Evolutionary conservation across 1,139 yeast genomes (phyloP).

Genomic region (Debaryomyces singareniensis): DNA sequence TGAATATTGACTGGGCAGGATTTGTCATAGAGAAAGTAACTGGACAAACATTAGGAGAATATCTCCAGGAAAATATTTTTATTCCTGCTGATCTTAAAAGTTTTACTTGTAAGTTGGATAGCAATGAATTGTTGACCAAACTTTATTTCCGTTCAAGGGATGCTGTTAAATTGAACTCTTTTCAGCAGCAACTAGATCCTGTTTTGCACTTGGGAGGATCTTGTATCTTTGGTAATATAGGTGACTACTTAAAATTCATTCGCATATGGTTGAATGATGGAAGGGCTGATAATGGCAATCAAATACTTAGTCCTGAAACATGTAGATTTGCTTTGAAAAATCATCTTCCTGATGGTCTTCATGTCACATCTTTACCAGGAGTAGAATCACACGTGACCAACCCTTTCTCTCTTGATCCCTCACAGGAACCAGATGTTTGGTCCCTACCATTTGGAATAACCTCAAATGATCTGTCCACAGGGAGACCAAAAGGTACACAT

Average conservation of each 20-base stretch:
- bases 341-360: constrained; percentile 12
- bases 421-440: constrained; percentile 4
- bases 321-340: constrained; percentile 15
- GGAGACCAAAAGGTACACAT: constrained; percentile 22
- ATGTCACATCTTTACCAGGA: constrained; percentile 4
- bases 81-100: constrained; percentile 10
- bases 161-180: constrained; percentile 2
- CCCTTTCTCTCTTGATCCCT: not conserved
- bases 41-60: constrained; percentile 11
- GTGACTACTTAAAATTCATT: constrained; percentile 24
- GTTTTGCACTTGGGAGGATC: constrained; percentile 29
- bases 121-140: constrained; percentile 10
- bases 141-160: constrained; percentile 6
- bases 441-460: constrained; percentile 7
- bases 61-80: constrained; percentile 11
- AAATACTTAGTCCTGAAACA: constrained; percentile 18
- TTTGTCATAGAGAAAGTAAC: constrained; percentile 12
- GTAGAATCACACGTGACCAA: constrained; percentile 1
- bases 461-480: constrained; percentile 15
- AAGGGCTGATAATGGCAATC: constrained; percentile 19
- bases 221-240: constrained; percentile 25
- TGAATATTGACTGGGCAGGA: constrained; percentile 14
- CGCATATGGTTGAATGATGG: constrained; percentile 28
- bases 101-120: constrained; percentile 8
- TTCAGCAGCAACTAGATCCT: constrained; percentile 13